Evolutionary conservation across 148 eudicot genomes (phyloP), one percentile per base, ranked within the genome.

Genomic region (Camellia sinensis): DNA sequence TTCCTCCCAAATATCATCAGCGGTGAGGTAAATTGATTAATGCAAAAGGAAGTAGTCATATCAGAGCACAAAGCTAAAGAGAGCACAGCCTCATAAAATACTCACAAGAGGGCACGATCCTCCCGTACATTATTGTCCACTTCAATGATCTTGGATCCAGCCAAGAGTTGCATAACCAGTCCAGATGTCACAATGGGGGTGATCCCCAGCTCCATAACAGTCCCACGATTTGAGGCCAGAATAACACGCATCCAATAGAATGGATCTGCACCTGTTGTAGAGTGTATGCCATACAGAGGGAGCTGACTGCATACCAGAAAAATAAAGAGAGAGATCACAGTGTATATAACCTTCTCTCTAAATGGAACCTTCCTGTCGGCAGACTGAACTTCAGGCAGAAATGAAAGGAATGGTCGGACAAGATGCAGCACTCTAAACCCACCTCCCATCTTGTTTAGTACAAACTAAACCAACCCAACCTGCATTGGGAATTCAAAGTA

Each of bases 201-300:
- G 86, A 92, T 92, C 64, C 97, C 97, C 11, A 92, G 90, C 83
- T 92, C 97, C 97, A 92, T 92, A 53, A 92, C 94, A 4, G 97
- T 92, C 73, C 97, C 97, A 82, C 97, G 92, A 77, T 83, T 92
- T 48, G 94, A 91, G 68, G 97, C 97, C 53, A 92, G 94, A 79
- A 92, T 92, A 40, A 88, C 97, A 84, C 94, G 97, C 94, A 92
- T 92, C 97, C 97, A 91, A 60, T 92, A 92, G 80, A 92, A 92
- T 0, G 95, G 93, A 68, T 91, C 95, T 11, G 87, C 92, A 1
- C 92, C 95, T 0, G 95, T 89, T 12, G 94, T 90, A 18, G 97
- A 91, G 83, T 91, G 95, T 56, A 91, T 93, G 67, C 97, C 97
- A 84, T 93, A 93, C n/a, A 93, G 82, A 61, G 97, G 97, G 69